phyloP scores from a whole-genome alignment of 176 grass and related monocot species.

The Lolium rigidum region DNA sequence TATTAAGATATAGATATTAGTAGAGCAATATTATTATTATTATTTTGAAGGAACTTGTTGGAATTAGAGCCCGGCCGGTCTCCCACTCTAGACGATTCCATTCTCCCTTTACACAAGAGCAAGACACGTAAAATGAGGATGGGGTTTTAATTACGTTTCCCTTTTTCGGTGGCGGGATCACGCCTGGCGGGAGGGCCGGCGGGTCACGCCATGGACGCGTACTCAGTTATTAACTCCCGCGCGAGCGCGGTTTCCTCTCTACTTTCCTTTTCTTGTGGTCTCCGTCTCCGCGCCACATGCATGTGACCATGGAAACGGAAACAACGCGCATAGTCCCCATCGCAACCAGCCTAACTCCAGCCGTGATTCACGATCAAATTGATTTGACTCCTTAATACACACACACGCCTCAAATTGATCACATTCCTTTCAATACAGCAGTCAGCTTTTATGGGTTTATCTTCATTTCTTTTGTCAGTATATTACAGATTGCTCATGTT shows the following conservation, averaged over 20 bases:
- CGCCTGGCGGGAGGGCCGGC: background rate
- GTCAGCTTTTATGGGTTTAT: too few species aligned
- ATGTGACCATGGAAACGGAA: background rate
- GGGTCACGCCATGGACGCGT: conserved; percentile 22
- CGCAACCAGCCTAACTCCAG: background rate
- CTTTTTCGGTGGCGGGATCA: background rate
- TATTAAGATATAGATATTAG: too few species aligned
- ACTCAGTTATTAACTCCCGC: background rate
- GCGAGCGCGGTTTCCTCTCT: too few species aligned
- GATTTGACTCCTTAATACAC: background rate
- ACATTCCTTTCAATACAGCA: too few species aligned
- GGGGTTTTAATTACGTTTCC: background rate
- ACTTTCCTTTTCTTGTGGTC: background rate
- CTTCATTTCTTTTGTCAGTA: background rate
- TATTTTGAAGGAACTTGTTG: too few species aligned
- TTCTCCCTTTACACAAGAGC: background rate
- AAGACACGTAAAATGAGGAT: background rate
- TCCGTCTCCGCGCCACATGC: conserved; percentile 8
- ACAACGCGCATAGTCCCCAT: background rate
- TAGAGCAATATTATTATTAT: too few species aligned
- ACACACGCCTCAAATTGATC: background rate
- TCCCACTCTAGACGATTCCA: background rate
- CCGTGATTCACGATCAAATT: background rate
- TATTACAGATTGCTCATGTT: background rate
- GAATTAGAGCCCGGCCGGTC: too few species aligned